phyloP scores from a whole-genome alignment of 768 basidiomycete genomes.

The Suillus subaureus region DNA sequence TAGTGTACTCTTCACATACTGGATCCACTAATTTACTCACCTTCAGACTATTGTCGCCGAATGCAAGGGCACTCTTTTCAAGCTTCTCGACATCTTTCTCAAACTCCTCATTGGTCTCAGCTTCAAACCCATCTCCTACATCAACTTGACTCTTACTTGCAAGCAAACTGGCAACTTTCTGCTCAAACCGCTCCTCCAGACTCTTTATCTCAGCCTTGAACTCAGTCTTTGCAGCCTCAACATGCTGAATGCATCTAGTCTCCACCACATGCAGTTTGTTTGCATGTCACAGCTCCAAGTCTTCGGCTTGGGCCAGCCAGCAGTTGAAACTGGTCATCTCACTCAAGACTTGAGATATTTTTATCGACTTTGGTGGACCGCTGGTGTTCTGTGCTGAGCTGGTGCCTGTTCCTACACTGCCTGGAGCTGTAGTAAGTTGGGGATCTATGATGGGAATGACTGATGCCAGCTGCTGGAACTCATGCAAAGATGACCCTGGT shows the following conservation, averaged over 20 bases:
- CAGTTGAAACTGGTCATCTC: neutral
- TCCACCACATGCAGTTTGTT: neutral
- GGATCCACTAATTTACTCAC: neutral
- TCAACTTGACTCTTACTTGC: neutral
- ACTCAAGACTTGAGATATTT: neutral
- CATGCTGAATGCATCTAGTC: neutral
- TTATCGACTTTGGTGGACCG: neutral
- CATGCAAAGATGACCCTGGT: neutral
- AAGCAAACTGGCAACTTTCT: neutral
- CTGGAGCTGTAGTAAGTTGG: neutral
- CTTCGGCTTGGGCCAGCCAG: neutral
- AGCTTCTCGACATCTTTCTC: neutral
- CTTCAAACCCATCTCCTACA: neutral
- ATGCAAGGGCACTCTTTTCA: constrained; percentile 15
- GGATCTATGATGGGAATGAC: neutral
- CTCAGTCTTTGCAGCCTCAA: neutral
- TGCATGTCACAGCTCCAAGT: neutral
- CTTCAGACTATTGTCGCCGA: neutral
- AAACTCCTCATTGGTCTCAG: neutral
- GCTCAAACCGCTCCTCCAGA: neutral
- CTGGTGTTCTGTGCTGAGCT: neutral
- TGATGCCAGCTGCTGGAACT: neutral
- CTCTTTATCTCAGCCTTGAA: neutral
- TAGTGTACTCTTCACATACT: neutral
- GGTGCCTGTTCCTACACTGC: neutral